phyloP scores from a whole-genome alignment of 1,284 basidiomycete species.

The Sanghuangporus sanghuang region DNA sequence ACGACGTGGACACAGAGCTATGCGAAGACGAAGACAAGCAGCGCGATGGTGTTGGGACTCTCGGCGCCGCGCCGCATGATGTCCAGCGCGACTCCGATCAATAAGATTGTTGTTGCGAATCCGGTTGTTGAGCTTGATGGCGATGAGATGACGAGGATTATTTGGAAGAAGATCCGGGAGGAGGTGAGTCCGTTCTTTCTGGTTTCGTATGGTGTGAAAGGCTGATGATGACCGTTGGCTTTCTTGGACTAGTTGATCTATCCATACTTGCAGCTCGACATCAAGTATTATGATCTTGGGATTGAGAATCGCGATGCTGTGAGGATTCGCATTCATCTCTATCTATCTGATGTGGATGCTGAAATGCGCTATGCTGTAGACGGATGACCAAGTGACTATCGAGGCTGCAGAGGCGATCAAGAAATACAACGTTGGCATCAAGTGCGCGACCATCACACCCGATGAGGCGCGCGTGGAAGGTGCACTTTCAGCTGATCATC shows the following conservation, averaged over 20 bases:
- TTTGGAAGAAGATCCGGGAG: conserved; percentile 98
- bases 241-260: conserved; percentile 70
- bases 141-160: conserved; percentile 96
- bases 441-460: conserved; percentile 98
- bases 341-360: background rate
- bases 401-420: conserved; percentile 92
- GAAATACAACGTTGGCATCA: conserved; percentile 88
- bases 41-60: background rate
- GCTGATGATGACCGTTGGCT: background rate
- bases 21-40: background rate
- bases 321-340: conserved; percentile 24
- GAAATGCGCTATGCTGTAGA: conserved; percentile 41
- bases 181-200: conserved; percentile 50
- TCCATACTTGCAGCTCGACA: conserved; percentile 91
- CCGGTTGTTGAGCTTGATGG: conserved; percentile 97
- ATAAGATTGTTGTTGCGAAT: conserved; percentile 80
- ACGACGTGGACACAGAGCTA: background rate
- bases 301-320: conserved; percentile 89
- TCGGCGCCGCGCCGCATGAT: conserved; percentile 2
- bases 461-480: conserved; percentile 87
- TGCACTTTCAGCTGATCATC: background rate
- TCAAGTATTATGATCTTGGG: conserved; percentile 98
- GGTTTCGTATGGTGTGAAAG: background rate
- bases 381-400: conserved; percentile 90
- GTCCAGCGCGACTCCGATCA: background rate